These are phyloP conservation scores for Wickerhamomyces strasburgensis DNA, from an alignment of 805 yeast genomes.

Conservation along the genomic window DNA sequence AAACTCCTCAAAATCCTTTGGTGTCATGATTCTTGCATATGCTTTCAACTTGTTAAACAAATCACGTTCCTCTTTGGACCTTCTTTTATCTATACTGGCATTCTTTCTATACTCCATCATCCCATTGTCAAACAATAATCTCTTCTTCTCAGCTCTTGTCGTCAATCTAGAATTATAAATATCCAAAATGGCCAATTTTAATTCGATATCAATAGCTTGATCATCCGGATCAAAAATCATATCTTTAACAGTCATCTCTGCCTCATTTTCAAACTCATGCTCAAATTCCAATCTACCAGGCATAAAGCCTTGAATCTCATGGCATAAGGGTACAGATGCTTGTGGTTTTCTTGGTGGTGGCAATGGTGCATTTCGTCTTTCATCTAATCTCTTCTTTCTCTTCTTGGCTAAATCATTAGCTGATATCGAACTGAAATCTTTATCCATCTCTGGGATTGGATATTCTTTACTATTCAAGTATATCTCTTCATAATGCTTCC, in stretches of 20 bases:
- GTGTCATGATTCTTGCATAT: constrained; percentile 73
- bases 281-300: constrained; percentile 98
- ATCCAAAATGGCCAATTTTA: constrained; percentile 81
- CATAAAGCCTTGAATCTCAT: constrained; percentile 96
- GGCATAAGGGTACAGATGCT: constrained; percentile 93
- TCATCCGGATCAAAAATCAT: constrained; percentile 96
- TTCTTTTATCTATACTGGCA: constrained; percentile 76
- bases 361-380: constrained; percentile 62
- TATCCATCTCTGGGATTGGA: constrained; percentile 85
- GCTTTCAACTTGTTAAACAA: constrained; percentile 71
- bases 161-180: constrained; percentile 88
- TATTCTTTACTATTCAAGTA: constrained; percentile 68
- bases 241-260: constrained; percentile 90
- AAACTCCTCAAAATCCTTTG: constrained; percentile 74
- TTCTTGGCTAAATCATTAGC: constrained; percentile 65
- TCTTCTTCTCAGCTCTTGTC: constrained; percentile 87
- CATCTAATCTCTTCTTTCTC: constrained; percentile 69
- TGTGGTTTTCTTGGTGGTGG: constrained; percentile 87
- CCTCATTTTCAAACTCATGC: constrained; percentile 94
- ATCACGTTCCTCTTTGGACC: constrained; percentile 88
- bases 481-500: constrained; percentile 67
- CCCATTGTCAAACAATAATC: constrained; percentile 69
- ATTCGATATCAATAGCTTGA: constrained; percentile 78
- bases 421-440: constrained; percentile 54
- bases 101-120: constrained; percentile 81